phyloP scores from a whole-genome alignment of 352 stramenopile species.

The Globisporangium paddicum region DNA sequence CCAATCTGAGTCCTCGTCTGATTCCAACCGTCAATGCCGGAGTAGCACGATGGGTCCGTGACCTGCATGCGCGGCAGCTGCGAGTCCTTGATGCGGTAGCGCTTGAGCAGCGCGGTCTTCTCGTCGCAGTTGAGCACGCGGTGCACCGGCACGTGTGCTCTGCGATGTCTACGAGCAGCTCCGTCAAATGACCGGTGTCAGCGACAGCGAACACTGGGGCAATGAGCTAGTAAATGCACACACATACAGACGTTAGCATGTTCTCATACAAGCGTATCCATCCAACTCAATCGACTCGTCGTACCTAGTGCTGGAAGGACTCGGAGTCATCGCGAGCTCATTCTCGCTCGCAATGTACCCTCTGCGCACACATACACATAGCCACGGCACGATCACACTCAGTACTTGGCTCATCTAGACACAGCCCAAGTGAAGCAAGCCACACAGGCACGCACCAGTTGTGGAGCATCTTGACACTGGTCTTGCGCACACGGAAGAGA shows the following conservation, averaged over 20 bases:
- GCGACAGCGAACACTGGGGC: not conserved
- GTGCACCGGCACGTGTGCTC: conserved; percentile 99
- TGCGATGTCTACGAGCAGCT: conserved; percentile 99
- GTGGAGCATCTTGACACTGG: conserved; percentile 93
- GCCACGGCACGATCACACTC: too few relatives aligned
- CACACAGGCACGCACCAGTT: conserved; percentile 59
- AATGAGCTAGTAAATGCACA: not conserved
- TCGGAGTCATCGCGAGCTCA: conserved; percentile 94
- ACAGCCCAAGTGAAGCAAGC: not conserved
- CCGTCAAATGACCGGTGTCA: conserved; percentile 88
- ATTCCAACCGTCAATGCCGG: conserved; percentile 58
- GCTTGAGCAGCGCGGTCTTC: conserved; percentile 97
- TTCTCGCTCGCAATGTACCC: conserved; percentile 98
- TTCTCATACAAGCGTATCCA: not conserved
- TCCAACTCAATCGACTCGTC: not conserved
- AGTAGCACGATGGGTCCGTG: conserved; percentile 99
- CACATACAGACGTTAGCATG: not conserved
- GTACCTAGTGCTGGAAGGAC: conserved; percentile 86
- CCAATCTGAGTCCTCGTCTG: not conserved
- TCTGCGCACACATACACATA: conserved; percentile 50
- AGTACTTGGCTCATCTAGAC: not conserved
- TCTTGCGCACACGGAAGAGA: conserved; percentile 94
- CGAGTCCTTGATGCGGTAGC: conserved; percentile 98
- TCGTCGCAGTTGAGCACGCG: conserved; percentile 95
- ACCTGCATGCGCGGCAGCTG: conserved; percentile 99